phyloP scores from a whole-genome alignment of 768 basidiomycete species.

The Daedaleopsis nitida region DNA sequence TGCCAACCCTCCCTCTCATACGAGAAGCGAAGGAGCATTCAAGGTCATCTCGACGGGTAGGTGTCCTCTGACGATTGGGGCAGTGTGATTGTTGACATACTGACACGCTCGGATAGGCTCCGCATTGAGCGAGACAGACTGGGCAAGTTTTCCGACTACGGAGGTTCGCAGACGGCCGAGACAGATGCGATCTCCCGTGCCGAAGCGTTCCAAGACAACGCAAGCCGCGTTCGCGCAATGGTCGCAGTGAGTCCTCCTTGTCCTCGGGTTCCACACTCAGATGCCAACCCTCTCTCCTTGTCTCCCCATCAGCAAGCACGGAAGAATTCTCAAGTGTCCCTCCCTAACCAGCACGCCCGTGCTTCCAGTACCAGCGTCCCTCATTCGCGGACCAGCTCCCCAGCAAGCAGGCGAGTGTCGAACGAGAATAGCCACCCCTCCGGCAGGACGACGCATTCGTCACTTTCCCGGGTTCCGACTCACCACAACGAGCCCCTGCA shows the following conservation, averaged over 20 bases:
- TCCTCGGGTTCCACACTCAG: background rate
- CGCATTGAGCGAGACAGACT: background rate
- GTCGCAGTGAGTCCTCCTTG: background rate
- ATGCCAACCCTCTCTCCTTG: background rate
- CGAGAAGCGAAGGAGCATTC: background rate
- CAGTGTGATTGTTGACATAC: background rate
- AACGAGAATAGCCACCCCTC: background rate
- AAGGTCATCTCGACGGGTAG: background rate
- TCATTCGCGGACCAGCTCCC: background rate
- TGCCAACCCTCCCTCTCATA: background rate
- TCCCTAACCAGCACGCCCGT: background rate
- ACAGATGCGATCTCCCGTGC: background rate
- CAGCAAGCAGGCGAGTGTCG: background rate
- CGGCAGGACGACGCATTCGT: background rate
- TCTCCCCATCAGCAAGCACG: background rate
- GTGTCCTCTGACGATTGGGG: background rate
- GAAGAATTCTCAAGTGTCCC: background rate
- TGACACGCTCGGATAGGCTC: background rate
- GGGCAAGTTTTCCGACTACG: background rate
- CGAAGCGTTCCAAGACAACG: background rate
- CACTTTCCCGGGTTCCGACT: background rate
- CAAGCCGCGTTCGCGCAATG: background rate
- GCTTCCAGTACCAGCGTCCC: background rate
- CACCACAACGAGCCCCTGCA: background rate
- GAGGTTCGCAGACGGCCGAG: background rate